Evolutionary conservation across 2,329 filamentous ascomycete genomes (phyloP), one percentile per base, ranked within the genome.

Genomic region (Trichophyton rubrum): DNA sequence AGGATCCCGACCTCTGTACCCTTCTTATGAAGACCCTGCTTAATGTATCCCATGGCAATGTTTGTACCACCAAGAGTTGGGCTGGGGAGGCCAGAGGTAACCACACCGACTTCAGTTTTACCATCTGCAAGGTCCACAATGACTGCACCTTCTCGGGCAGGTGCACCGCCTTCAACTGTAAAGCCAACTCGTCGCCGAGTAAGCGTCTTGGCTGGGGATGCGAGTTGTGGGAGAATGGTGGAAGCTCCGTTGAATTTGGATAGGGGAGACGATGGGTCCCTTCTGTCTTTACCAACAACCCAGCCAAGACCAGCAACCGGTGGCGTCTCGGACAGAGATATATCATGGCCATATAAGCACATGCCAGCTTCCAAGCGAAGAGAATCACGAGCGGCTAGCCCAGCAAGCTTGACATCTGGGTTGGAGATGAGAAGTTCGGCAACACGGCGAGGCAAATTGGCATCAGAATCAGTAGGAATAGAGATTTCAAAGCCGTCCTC

Each of bases 291-390:
- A 65, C 88, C 86, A 62, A 99, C 85, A 69, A 96, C 83, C 92
- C 93, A 99, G 62, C 79, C 79, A 0, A 89, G 75, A 1, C 78
- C 80, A 1, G 82, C 86, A 70, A 85, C 82, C 3, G 87, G 84
- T 0, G 86, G 86, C 1, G 86, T 88, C 9, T 82, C 87, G 0
- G 78, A 78, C 61, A 96, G 92, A 72, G 95, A 85, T 41, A 99
- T 82, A 73, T 99, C 93, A 76, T 97, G 90, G n/a, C 93, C 93
- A 76, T 99, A 99, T n/a, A 99, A 82, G 74, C 93, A 99, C 92
- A 99, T 95, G 63, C 93, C 93, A 0, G 93, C 93, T 77, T 99
- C 93, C 33, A 99, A 84, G 55, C 93, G 86, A 62, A 99, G 83
- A 63, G 88, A 95, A 74, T 99, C 93, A 65, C 93, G 84, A 1